Evolutionary conservation across 2,329 filamentous ascomycete genomes (phyloP), one percentile per base, ranked within the genome.

Genomic region (Sordariomycetes sp.): DNA sequence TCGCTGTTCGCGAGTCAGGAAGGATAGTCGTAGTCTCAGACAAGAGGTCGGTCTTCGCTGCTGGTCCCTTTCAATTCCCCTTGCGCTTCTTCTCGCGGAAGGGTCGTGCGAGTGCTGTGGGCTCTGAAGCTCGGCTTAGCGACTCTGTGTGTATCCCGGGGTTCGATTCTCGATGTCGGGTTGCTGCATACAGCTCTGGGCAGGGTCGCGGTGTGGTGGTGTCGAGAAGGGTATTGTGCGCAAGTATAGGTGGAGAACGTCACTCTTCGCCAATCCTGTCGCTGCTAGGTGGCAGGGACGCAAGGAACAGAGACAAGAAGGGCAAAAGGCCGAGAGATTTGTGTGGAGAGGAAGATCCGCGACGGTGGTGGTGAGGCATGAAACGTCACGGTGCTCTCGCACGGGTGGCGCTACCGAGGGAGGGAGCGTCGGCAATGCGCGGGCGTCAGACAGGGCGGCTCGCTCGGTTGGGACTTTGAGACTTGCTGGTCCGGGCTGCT

Each of bases 301-400:
- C 20, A 50, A 50, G 20, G 45, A 10, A 51, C 39, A 56, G 22
- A 48, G 50, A 35, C 28, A 35, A 56, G 24, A 22, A 25, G 48
- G n/a, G 55, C 52, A 32, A 35, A 32, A 56, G 50, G 22, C 55
- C 36, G 55, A 52, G 55, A 52, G 55, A 56, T 52, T 36, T 56
- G 55, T 32, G 55, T 56, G 55, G 48, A 48, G 55, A 56, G 28
- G 55, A 20, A 53, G 66, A 65, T 62, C 64, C 65, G 65, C 63
- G 65, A 67, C 65, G 62, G 52, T 60, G 57, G 60, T 62, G 60
- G 61, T 63, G 60, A 62, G 58, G 63, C 60, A 61, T 68, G 66
- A 68, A 68, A 67, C 66, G 65, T 64, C 57, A 62, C 61, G 61
- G 62, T 60, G 60, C 57, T 32, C 52, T 57, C 60, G 58, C 62